Conservation (phyloP, 768 basidiomycete genomes). For the Mycena alexandri region DNA sequence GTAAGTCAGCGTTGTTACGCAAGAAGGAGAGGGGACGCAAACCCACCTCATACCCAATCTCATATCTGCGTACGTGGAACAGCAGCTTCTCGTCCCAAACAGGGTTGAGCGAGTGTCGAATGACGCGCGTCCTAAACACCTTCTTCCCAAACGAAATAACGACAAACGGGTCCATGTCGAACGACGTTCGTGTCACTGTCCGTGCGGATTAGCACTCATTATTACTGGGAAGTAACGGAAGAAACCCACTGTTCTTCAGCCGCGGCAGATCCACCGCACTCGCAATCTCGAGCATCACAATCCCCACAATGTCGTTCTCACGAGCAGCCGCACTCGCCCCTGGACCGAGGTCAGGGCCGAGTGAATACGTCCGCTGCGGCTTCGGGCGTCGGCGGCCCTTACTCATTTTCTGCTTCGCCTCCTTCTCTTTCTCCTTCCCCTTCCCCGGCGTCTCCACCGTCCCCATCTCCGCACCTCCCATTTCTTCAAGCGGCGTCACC, state of each 20-base stretch:
- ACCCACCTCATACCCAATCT: conserved; percentile 63
- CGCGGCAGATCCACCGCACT: conserved; percentile 87
- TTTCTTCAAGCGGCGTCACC: not conserved
- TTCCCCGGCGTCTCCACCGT: not conserved
- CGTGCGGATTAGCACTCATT: conserved; percentile 9
- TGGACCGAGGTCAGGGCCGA: conserved; percentile 52
- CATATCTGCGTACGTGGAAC: conserved; percentile 93
- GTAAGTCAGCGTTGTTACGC: not conserved
- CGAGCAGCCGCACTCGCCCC: conserved; percentile 58
- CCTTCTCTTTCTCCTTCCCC: conserved; percentile 28
- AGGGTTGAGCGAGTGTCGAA: conserved; percentile 87
- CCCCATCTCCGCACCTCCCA: not conserved
- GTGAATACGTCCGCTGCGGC: conserved; percentile 51
- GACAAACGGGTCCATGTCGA: conserved; percentile 98
- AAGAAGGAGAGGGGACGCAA: not conserved
- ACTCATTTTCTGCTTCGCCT: conserved; percentile 38
- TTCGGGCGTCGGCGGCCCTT: conserved; percentile 43
- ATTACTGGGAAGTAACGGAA: not conserved
- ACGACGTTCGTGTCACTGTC: conserved; percentile 86
- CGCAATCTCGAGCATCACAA: conserved; percentile 94
- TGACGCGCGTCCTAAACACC: conserved; percentile 92
- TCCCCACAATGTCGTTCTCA: conserved; percentile 87
- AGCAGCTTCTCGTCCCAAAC: conserved; percentile 95
- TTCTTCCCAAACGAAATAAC: conserved; percentile 98
- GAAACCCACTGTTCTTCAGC: conserved; percentile 82